Percentiles rank a stretch among this genome's conserved stretches.
These are phyloP conservation scores for Platanus orientalis DNA, from an alignment of 164 flowering plant genomes.

Conservation along the genomic window DNA sequence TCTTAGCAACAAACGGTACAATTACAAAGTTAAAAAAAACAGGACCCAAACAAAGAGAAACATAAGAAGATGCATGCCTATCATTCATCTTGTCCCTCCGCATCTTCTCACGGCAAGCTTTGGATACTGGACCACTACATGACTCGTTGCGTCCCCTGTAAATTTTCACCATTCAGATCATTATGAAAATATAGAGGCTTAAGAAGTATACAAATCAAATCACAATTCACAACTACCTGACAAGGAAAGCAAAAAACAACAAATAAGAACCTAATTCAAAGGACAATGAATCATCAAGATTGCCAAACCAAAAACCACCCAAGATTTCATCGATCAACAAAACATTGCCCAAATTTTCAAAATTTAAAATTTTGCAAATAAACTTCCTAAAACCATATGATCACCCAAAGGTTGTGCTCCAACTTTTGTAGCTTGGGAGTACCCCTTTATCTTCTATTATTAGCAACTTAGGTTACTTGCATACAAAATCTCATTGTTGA, in stretches of 20 bases:
- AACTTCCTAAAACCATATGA: too few species aligned
- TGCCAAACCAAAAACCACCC: not conserved
- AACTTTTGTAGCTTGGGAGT: too few species aligned
- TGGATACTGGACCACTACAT: slow-evolving; percentile 29
- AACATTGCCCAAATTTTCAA: not conserved
- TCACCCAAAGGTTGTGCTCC: too few species aligned
- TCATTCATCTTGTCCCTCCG: slow-evolving; percentile 61
- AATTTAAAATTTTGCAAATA: too few species aligned
- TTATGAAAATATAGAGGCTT: not conserved
- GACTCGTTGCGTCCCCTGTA: slow-evolving; percentile 38
- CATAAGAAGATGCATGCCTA: slow-evolving; percentile 27
- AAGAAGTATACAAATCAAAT: not conserved
- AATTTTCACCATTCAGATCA: slow-evolving; percentile 5
- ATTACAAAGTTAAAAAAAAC: too few species aligned
- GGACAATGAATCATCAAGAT: not conserved
- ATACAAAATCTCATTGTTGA: too few species aligned
- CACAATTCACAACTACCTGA: not conserved
- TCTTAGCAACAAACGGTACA: too few species aligned
- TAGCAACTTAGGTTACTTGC: too few species aligned
- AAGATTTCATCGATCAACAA: not conserved
- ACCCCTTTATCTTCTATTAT: too few species aligned
- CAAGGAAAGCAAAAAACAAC: not conserved
- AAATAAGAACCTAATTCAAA: not conserved
- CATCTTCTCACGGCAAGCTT: slow-evolving; percentile 57
- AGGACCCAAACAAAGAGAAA: not conserved